Evolutionary conservation across 2,329 filamentous ascomycete species (phyloP), one percentile per base, ranked within the genome.

Genomic region (Bipolaris bicolor): DNA sequence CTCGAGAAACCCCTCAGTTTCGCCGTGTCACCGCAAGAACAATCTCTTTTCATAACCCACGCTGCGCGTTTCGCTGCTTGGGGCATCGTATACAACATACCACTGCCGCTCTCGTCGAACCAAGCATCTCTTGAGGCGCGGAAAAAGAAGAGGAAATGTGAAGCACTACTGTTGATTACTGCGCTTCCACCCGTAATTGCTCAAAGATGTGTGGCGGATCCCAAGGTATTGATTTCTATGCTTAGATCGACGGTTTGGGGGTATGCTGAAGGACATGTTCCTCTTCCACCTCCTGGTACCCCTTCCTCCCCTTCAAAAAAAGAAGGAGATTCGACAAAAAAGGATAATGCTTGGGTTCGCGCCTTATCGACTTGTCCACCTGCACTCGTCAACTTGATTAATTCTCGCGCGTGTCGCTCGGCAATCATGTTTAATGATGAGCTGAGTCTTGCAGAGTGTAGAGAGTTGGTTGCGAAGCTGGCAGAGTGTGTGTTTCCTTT

Each of bases 351-450:
- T 11, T 92, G 89, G 88, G 77, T 90, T 1, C 76, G 82, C 1
- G 80, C 80, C 5, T 85, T 96, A 39, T 84, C 86, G 29, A 82
- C 82, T 2, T 96, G 91, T 65, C 93, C 94, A 0, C 80, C 83
- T 24, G 88, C 89, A 0, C 86, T 98, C 11, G 67, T 96, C 3
- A 90, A 96, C 29, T 77, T 94, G 70, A 77, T 94, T 4, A 88
- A 92, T 68, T 92, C 90, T 0, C 83, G 89, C 53, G 86, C 91
- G 1, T 95, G 91, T 68, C 83, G 90, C 51, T 91, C 89, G 34
- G 90, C 91, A 2, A 87, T 95, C 71, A 94, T 93, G 90, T 96
- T 96, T 76, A 94, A 94, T 65, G 91, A 96, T 67, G 70, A 78
- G 5, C 76, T 95, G 7, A 81, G 80, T 0, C 61, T 71, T 0